Percentiles rank a stretch among this genome's conserved stretches.
phyloP scores from a whole-genome alignment of 345 rosid species.

The Draba incana region DNA sequence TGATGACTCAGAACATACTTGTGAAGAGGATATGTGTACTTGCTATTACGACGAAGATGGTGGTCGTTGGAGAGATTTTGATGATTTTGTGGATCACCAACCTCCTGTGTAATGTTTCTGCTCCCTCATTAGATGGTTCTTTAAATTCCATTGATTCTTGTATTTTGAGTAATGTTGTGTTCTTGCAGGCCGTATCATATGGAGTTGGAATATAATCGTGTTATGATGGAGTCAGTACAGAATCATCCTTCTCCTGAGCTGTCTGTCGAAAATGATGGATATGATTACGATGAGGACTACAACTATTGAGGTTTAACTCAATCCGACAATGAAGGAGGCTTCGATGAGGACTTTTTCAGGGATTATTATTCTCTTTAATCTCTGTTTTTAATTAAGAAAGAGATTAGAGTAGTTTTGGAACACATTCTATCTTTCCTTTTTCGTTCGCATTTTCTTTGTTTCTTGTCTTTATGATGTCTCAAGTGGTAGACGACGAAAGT shows the following conservation, averaged over 20 bases:
- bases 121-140: neutral
- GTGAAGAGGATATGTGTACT: conserved; percentile 1
- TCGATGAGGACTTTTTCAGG: neutral
- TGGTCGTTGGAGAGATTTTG: neutral
- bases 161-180: neutral
- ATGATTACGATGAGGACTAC: neutral
- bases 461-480: neutral
- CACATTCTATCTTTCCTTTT: neutral
- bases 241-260: too few relatives aligned
- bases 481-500: neutral
- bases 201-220: too few relatives aligned
- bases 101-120: neutral
- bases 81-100: conserved; percentile 20
- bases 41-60: conserved; percentile 4
- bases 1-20: conserved; percentile 5
- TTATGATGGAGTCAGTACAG: too few relatives aligned
- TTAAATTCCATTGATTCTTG: neutral
- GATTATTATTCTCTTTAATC: conserved; percentile 20
- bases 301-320: conserved; percentile 4
- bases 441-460: neutral
- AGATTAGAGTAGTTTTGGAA: conserved; percentile 10
- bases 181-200: neutral
- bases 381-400: neutral
- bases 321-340: conserved; percentile 3
- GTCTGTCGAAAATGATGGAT: too few relatives aligned